A percentile compares a stretch with the other conserved stretches of the same genome.
phyloP scores from a whole-genome alignment of 805 yeast species.

The Cyberlindnera maritima region DNA sequence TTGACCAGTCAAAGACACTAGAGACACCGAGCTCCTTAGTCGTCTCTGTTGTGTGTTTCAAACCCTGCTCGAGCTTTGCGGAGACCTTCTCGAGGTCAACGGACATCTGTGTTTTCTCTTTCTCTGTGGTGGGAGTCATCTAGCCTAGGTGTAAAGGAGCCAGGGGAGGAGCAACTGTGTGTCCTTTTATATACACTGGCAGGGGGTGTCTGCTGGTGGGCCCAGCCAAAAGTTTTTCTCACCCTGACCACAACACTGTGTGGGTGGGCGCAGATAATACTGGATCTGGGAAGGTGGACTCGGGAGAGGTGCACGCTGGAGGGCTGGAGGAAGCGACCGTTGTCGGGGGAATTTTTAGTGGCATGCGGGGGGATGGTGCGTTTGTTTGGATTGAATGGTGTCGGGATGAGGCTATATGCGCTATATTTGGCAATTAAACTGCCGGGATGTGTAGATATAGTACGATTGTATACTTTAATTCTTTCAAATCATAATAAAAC shows the following conservation, averaged over 20 bases:
- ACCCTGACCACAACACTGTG: not conserved
- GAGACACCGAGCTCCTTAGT: slow-evolving; percentile 12
- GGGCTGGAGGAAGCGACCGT: not conserved
- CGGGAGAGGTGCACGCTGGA: not conserved
- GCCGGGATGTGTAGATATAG: too few species aligned
- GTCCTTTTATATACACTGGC: too few species aligned
- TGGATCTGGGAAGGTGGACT: too few species aligned
- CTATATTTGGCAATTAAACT: too few species aligned
- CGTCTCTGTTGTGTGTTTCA: slow-evolving; percentile 1
- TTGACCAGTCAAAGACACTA: slow-evolving; percentile 11
- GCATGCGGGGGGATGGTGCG: not conserved
- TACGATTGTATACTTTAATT: too few species aligned
- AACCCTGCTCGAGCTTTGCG: not conserved
- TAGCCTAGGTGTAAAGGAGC: too few species aligned
- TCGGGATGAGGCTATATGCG: too few species aligned
- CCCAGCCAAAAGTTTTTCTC: not conserved
- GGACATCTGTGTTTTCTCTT: not conserved
- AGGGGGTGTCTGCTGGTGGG: too few species aligned
- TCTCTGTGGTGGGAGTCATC: not conserved
- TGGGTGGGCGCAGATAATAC: slow-evolving; percentile 1
- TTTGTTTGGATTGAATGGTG: too few species aligned
- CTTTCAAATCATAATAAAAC: too few species aligned
- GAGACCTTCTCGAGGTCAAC: not conserved
- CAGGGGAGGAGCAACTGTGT: too few species aligned
- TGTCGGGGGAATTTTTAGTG: not conserved